Conservation (phyloP, 768 basidiomycete genomes). For the Terana coerulea region DNA sequence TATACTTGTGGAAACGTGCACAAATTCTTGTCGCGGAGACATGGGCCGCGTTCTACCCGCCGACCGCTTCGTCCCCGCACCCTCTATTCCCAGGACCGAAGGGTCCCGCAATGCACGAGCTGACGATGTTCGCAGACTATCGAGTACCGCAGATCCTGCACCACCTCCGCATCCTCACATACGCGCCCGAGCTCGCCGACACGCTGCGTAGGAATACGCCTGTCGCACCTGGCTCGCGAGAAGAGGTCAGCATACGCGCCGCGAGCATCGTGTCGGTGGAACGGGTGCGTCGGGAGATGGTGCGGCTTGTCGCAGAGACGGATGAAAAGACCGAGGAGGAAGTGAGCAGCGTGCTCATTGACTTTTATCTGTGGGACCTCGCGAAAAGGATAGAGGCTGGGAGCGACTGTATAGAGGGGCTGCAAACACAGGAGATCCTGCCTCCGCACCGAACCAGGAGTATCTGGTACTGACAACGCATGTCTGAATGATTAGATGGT, state of each 20-base stretch:
- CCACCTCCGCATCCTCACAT: slow-evolving; percentile 72
- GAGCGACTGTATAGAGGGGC: slow-evolving; percentile 53
- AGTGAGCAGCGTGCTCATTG: slow-evolving; percentile 77
- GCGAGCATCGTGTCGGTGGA: slow-evolving; percentile 82
- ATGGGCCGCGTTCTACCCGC: slow-evolving; percentile 89
- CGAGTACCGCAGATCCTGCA: slow-evolving; percentile 89
- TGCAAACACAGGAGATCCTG: slow-evolving; percentile 48
- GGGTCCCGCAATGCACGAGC: slow-evolving; percentile 59
- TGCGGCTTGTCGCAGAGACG: slow-evolving; percentile 40
- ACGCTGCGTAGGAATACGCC: slow-evolving; percentile 41
- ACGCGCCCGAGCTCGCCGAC: slow-evolving; percentile 57
- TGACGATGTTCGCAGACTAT: slow-evolving; percentile 96
- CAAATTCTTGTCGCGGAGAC: slow-evolving; percentile 90
- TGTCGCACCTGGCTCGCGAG: slow-evolving; percentile 53
- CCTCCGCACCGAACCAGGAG: slow-evolving; percentile 80
- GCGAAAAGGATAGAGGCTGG: slow-evolving; percentile 72
- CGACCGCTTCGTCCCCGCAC: slow-evolving; percentile 39
- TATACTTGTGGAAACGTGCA: slow-evolving; percentile 85
- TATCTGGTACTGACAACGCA: slow-evolving; percentile 88
- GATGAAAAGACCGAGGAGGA: slow-evolving; percentile 20
- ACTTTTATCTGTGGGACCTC: slow-evolving; percentile 90
- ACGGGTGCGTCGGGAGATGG: slow-evolving; percentile 40
- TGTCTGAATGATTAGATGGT: no score
- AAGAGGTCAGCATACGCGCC: slow-evolving; percentile 77
- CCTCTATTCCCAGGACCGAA: slow-evolving; percentile 76